Evolutionary conservation across 2,329 filamentous ascomycete species (phyloP), one percentile per base, ranked within the genome.

Genomic region (Mariannaea elegans): DNA sequence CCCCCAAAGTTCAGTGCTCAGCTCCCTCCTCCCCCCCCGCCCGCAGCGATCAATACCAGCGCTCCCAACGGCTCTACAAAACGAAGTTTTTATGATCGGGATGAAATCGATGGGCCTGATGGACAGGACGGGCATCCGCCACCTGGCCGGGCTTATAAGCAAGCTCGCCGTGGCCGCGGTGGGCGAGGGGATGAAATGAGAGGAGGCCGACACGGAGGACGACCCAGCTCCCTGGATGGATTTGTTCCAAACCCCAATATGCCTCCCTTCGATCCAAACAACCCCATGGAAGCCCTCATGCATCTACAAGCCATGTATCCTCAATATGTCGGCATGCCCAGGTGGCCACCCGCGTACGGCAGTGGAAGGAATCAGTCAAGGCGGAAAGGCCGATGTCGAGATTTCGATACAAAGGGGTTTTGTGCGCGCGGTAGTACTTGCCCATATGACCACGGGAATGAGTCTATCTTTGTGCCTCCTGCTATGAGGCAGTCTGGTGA

Each of bases 321-420:
- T 42, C 77, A 79, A 3, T 74, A 72, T 45, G 67, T 74, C 3
- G 66, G 64, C 3, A 75, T 85, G 66, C 75, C 80, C 69, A 76
- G 78, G 57, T 67, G 79, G 73, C 63, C 76, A 66, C 67, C 63
- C 23, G 65, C 63, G 12, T 68, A 74, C 18, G 64, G 67, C 23
- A 61, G 59, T 14, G 66, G 65, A n/a, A 65, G 56, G 52, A 64
- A 31, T 57, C 69, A 72, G 38, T 71, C 71, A 36, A 77, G 76
- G 56, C 78, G 74, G 47, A 79, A 76, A 63, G 75, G 81, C 56
- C 81, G 86, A 58, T 94, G 91, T 70, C 81, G 84, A 57, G 88
- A 92, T 72, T 93, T 90, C 67, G 89, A 92, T 58, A 85, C 78
- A 1, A 91, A 91, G 66, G 91, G 91, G 0, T 92, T 85, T 68